These are phyloP conservation scores for Penicillium concentricum DNA, from an alignment of 2,329 filamentous ascomycete species.

Conservation along the genomic window DNA sequence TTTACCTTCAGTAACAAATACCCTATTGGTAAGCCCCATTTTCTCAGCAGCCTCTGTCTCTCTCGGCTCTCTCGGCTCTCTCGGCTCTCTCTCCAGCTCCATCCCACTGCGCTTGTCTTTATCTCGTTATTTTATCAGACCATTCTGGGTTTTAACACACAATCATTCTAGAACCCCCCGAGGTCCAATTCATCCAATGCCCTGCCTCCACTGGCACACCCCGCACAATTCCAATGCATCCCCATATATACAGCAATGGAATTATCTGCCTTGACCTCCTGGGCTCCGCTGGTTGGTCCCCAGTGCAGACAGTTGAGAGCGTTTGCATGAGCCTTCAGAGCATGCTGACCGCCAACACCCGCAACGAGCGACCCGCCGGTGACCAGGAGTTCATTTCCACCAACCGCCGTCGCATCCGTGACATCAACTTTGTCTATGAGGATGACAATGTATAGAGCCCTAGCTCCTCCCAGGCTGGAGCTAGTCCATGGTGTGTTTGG, in stretches of 20 bases:
- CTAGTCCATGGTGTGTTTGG: not conserved
- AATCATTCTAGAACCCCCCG: slow-evolving; percentile 72
- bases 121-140: not conserved
- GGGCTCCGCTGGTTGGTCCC: slow-evolving; percentile 85
- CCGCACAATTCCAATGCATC: slow-evolving; percentile 81
- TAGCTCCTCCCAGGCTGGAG: no score
- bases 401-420: slow-evolving; percentile 75
- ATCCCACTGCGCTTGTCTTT: not conserved
- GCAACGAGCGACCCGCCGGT: slow-evolving; percentile 84
- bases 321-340: slow-evolving; percentile 97
- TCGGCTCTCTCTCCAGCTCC: not conserved
- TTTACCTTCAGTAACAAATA: slow-evolving; percentile 83
- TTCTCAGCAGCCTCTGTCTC: not conserved
- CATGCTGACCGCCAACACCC: slow-evolving; percentile 94
- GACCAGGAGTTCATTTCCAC: slow-evolving; percentile 84
- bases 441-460: slow-evolving; percentile 68
- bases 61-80: not conserved
- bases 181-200: slow-evolving; percentile 80
- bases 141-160: not conserved
- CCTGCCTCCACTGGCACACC: slow-evolving; percentile 40
- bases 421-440: slow-evolving; percentile 93
- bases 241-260: slow-evolving; percentile 97
- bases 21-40: slow-evolving; percentile 71
- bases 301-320: slow-evolving; percentile 94
- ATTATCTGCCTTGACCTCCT: slow-evolving; percentile 97